Evolutionary conservation across 495 filamentous ascomycete species (phyloP).

Genomic region (Lepraria neglecta): DNA sequence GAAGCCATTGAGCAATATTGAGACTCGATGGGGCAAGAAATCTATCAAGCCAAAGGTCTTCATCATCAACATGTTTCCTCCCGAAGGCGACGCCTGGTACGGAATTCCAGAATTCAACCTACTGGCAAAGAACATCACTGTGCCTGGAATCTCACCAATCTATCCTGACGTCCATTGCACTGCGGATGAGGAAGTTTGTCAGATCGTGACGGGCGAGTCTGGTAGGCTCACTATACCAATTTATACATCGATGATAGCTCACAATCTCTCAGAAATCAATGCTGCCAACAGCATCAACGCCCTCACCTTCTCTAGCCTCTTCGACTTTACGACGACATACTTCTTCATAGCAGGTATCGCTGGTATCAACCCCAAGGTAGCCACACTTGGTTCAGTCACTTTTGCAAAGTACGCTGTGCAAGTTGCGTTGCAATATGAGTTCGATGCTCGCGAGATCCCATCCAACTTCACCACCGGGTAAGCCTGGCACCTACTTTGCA

Average conservation of each 20-base stretch:
- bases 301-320: constrained; percentile 52
- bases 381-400: constrained; percentile 55
- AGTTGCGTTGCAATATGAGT: constrained; percentile 67
- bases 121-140: constrained; percentile 56
- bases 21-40: constrained; percentile 14
- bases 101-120: constrained; percentile 54
- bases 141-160: constrained; percentile 59
- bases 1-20: constrained; percentile 11
- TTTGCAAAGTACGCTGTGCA: constrained; percentile 65
- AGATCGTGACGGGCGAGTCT: constrained; percentile 50
- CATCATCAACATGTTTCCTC: constrained; percentile 65
- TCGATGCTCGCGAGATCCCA: constrained; percentile 65
- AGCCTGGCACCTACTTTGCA: not conserved
- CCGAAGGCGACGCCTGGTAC: constrained; percentile 65
- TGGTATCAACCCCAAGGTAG: constrained; percentile 61
- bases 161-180: constrained; percentile 62
- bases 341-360: constrained; percentile 68
- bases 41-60: constrained; percentile 53
- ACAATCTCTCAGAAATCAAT: constrained; percentile 55
- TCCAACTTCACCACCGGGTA: constrained; percentile 52
- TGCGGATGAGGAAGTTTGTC: constrained; percentile 51
- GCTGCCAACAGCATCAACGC: constrained; percentile 58
- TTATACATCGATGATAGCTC: not conserved
- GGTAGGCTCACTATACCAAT: constrained; percentile 12
- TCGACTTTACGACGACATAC: constrained; percentile 62